A percentile compares a stretch with the other conserved stretches of the same genome.
phyloP scores from a whole-genome alignment of 2,329 filamentous ascomycete species.

The Sclerotinia glacialis region DNA sequence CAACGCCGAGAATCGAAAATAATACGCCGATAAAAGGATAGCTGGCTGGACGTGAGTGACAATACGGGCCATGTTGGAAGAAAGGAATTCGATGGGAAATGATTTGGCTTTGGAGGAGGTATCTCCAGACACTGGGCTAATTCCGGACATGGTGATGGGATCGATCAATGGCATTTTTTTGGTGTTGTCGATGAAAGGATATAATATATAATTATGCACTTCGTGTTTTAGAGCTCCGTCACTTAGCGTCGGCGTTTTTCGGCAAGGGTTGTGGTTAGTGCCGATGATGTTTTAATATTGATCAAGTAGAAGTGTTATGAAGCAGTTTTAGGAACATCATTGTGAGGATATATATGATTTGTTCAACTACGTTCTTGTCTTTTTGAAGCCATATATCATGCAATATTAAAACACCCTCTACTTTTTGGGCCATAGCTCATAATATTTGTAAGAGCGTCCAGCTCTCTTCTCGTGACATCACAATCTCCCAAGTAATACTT shows the following conservation, averaged over 20 bases:
- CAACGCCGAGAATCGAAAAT: constrained; percentile 61
- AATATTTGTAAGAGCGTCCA: not conserved
- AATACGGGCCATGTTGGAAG: constrained; percentile 44
- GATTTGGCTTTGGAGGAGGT: constrained; percentile 25
- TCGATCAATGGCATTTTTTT: constrained; percentile 37
- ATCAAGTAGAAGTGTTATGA: not conserved
- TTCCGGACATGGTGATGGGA: constrained; percentile 36
- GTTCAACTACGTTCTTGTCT: not conserved
- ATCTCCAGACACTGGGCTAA: constrained; percentile 19
- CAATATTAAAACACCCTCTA: not conserved
- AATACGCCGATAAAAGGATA: constrained; percentile 63
- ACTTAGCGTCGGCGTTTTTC: constrained; percentile 20
- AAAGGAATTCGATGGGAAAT: constrained; percentile 37
- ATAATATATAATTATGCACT: not conserved
- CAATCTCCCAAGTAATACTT: not conserved
- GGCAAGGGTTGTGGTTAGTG: not conserved
- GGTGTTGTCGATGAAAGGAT: constrained; percentile 5
- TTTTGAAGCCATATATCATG: not conserved
- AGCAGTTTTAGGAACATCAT: not conserved
- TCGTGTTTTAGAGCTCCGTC: constrained; percentile 17
- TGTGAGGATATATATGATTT: not conserved
- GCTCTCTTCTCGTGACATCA: not conserved
- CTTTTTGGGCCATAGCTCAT: not conserved
- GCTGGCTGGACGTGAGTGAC: constrained; percentile 67
- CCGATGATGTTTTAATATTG: constrained; percentile 15